phyloP scores from a whole-genome alignment of 2,329 filamentous ascomycete species.

The Massarina eburnea region DNA sequence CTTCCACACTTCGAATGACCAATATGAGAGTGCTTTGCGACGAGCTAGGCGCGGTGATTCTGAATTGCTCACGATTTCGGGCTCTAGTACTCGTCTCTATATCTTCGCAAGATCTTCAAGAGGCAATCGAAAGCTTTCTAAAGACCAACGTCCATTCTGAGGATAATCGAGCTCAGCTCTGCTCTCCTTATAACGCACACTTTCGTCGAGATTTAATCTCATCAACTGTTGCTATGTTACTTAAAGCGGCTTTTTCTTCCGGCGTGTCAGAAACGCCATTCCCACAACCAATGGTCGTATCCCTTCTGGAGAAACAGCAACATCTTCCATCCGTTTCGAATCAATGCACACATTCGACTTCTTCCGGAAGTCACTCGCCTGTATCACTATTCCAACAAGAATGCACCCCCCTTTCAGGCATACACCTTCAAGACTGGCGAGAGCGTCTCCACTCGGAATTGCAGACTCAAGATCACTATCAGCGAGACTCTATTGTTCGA shows the following conservation, averaged over 20 bases:
- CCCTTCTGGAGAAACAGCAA: conserved; percentile 33
- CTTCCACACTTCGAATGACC: conserved; percentile 8
- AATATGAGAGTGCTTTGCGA: conserved; percentile 18
- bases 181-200: conserved; percentile 19
- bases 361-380: conserved; percentile 1
- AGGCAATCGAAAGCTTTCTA: conserved; percentile 21
- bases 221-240: conserved; percentile 30
- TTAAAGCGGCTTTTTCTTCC: conserved; percentile 24
- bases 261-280: conserved; percentile 18
- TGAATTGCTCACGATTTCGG: conserved; percentile 16
- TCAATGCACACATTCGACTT: conserved; percentile 21
- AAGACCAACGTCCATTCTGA: neutral
- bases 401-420: conserved; percentile 39
- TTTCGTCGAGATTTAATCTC: conserved; percentile 19
- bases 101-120: conserved; percentile 27
- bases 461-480: conserved; percentile 38
- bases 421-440: conserved; percentile 52
- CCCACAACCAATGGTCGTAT: conserved; percentile 18
- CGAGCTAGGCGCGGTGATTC: conserved; percentile 15
- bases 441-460: conserved; percentile 49
- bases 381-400: conserved; percentile 42
- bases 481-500: conserved; percentile 51
- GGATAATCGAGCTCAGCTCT: conserved; percentile 5
- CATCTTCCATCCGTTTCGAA: conserved; percentile 10
- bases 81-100: conserved; percentile 25